phyloP scores from a whole-genome alignment of 73 alveolate genomes.

The Blepharisma stoltei region DNA sequence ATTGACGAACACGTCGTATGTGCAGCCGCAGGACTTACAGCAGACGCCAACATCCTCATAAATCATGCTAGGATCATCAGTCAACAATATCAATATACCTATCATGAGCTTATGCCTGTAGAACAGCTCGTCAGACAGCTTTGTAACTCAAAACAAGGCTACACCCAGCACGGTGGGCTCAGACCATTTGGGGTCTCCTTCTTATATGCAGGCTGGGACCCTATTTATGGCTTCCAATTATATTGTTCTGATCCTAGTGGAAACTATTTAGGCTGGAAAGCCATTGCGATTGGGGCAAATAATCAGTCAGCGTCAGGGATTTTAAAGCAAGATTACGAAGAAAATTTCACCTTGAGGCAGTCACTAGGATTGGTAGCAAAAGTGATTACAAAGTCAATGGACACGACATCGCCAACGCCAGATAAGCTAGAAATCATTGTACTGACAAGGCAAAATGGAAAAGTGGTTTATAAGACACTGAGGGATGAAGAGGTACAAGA shows the following conservation, averaged over 20 bases:
- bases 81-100: conserved; percentile 67
- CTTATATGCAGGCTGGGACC: conserved; percentile 81
- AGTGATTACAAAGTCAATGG: conserved; percentile 59
- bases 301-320: conserved; percentile 69
- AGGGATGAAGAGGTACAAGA: too few species aligned
- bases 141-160: conserved; percentile 73
- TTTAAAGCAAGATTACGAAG: conserved; percentile 64
- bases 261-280: conserved; percentile 89
- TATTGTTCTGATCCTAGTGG: conserved; percentile 93
- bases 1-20: conserved; percentile 76
- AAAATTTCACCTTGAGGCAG: conserved; percentile 41
- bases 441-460: conserved; percentile 29
- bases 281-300: conserved; percentile 88
- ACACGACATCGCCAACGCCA: conserved; percentile 63
- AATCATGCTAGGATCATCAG: conserved; percentile 81
- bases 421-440: conserved; percentile 74
- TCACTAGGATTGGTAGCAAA: conserved; percentile 52
- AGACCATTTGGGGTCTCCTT: conserved; percentile 94
- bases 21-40: conserved; percentile 90
- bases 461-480: too few species aligned
- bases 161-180: conserved; percentile 89
- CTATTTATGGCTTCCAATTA: conserved; percentile 66
- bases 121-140: conserved; percentile 81
- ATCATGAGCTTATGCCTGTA: conserved; percentile 81
- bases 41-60: conserved; percentile 86